phyloP scores from a whole-genome alignment of 352 stramenopile species.

The Globisporangium sylvaticum region DNA sequence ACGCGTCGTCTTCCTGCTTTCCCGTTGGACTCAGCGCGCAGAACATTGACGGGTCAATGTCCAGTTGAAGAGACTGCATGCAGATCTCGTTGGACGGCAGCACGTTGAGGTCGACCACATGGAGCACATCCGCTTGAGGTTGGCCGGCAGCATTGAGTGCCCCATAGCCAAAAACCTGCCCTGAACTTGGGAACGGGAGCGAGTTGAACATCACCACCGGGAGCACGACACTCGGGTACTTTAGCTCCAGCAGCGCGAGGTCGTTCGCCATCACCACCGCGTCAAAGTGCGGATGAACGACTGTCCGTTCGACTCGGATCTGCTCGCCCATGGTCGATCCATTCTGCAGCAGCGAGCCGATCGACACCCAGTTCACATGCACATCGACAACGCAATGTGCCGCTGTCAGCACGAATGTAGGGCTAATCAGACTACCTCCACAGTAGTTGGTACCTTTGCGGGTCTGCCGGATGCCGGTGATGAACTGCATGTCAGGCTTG shows the following conservation, averaged over 20 bases:
- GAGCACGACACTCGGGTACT: neutral
- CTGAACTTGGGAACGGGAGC: neutral
- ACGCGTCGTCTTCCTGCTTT: no score
- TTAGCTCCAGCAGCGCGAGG: neutral
- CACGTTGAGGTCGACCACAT: no score
- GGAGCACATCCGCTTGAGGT: no score
- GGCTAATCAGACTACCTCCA: neutral
- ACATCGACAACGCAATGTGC: constrained; percentile 6
- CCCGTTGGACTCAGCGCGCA: no score
- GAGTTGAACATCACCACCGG: neutral
- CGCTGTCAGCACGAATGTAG: constrained; percentile 1
- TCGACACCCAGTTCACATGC: constrained; percentile 15
- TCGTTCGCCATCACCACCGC: neutral
- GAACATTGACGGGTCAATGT: no score
- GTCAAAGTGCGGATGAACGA: neutral
- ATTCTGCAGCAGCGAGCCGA: constrained; percentile 16
- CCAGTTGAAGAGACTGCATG: no score
- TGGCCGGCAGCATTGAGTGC: no score
- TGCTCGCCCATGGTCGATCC: neutral
- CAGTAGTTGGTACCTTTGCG: constrained; percentile 5
- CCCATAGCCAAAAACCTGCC: neutral
- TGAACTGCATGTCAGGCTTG: neutral
- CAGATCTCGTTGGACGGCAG: no score
- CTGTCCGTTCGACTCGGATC: neutral
- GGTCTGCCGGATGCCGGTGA: neutral